Percentiles rank a stretch among this genome's conserved stretches.
Evolutionary conservation across 2,329 filamentous ascomycete genomes (phyloP).

Genomic region (Verticillium klebahnii): DNA sequence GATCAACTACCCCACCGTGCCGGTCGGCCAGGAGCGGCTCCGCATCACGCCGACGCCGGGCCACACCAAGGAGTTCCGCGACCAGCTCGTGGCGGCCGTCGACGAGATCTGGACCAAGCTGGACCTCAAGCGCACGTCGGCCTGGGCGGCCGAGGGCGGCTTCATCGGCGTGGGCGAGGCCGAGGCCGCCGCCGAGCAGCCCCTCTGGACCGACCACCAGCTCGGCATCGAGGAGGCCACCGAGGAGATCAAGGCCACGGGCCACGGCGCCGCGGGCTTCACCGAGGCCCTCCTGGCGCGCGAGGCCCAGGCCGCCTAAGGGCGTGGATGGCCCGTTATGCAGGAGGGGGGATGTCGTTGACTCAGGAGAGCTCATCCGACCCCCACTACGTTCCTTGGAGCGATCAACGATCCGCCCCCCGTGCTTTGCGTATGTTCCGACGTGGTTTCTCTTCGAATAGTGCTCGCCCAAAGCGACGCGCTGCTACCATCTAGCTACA

Average conservation of each 20-base stretch:
- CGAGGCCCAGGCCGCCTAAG: slow-evolving; percentile 34
- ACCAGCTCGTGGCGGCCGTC: slow-evolving; percentile 78
- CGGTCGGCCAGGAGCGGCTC: slow-evolving; percentile 94
- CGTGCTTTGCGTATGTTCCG: not conserved
- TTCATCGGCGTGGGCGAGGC: slow-evolving; percentile 90
- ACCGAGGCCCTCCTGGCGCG: slow-evolving; percentile 57
- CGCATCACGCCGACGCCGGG: slow-evolving; percentile 95
- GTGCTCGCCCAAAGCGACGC: not conserved
- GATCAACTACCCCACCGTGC: slow-evolving; percentile 98
- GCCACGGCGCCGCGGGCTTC: slow-evolving; percentile 33
- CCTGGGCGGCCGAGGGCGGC: slow-evolving; percentile 87
- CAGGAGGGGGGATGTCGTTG: slow-evolving; percentile 1
- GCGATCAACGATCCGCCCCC: slow-evolving; percentile 13
- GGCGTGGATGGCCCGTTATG: slow-evolving; percentile 15
- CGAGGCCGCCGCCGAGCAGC: slow-evolving; percentile 52
- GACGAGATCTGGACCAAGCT: slow-evolving; percentile 86
- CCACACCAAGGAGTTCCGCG: slow-evolving; percentile 78
- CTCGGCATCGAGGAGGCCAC: slow-evolving; percentile 68
- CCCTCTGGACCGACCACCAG: slow-evolving; percentile 92
- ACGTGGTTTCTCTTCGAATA: not conserved
- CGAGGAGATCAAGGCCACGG: slow-evolving; percentile 52
- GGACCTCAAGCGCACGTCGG: slow-evolving; percentile 84
- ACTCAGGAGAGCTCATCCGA: slow-evolving; percentile 9
- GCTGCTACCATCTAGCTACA: not conserved
- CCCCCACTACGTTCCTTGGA: slow-evolving; percentile 23